Conservation (phyloP, 2,329 filamentous ascomycete species). For the Paraphoma sp. region DNA sequence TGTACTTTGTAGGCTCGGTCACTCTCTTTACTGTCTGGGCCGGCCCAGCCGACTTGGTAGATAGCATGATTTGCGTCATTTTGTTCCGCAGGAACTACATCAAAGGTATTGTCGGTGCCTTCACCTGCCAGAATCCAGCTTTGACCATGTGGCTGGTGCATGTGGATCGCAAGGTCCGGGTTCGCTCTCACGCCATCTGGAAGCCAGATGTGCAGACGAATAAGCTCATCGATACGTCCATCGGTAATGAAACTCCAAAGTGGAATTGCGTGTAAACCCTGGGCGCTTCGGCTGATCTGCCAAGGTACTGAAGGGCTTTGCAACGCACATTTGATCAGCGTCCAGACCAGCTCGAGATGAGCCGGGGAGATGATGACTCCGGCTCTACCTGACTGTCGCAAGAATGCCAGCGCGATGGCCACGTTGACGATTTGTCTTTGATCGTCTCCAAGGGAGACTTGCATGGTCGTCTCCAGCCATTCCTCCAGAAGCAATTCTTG, state of each 20-base stretch:
- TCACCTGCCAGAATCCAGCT: conserved; percentile 49
- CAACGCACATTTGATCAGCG: background rate
- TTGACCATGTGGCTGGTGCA: conserved; percentile 46
- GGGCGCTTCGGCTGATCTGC: conserved; percentile 27
- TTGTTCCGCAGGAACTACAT: conserved; percentile 21
- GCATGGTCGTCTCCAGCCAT: background rate
- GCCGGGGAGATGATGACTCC: background rate
- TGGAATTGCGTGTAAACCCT: conserved; percentile 45
- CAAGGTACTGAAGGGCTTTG: conserved; percentile 1
- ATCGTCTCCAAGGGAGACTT: background rate
- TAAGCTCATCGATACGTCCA: conserved; percentile 44
- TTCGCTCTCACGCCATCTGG: conserved; percentile 27
- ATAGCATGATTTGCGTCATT: conserved; percentile 37
- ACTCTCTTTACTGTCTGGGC: conserved; percentile 18
- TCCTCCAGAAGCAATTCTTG: background rate
- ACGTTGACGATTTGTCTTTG: background rate
- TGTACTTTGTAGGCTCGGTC: conserved; percentile 32
- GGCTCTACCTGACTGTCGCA: conserved; percentile 3
- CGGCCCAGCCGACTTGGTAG: conserved; percentile 37
- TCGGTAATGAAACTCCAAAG: conserved; percentile 45
- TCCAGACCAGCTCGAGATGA: conserved; percentile 3
- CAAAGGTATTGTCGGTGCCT: conserved; percentile 39
- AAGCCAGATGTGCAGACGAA: conserved; percentile 46
- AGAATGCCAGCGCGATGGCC: conserved; percentile 3
- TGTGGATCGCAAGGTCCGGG: conserved; percentile 36